Evolutionary conservation across 257 asterid species (phyloP).

Genomic region (Fraxinus excelsior): DNA sequence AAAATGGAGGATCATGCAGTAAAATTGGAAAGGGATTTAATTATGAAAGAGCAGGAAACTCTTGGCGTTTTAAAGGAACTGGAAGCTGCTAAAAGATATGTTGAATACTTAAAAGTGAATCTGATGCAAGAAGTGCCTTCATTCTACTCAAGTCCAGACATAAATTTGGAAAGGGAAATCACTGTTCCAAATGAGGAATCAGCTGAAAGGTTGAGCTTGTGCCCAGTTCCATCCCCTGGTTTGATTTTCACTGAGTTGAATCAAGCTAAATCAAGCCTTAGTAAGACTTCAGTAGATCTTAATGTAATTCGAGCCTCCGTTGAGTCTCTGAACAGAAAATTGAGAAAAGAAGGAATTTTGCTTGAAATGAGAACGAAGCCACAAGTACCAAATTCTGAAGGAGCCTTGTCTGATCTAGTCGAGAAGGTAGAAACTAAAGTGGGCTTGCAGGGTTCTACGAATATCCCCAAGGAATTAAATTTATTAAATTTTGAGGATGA

Average conservation of each 20-base stretch:
- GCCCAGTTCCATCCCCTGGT: constrained; percentile 52
- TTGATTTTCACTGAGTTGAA: constrained; percentile 60
- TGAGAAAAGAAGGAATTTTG: constrained; percentile 47
- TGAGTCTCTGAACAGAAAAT: constrained; percentile 66
- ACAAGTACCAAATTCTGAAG: constrained; percentile 24
- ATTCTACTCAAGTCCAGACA: constrained; percentile 37
- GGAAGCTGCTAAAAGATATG: constrained; percentile 65
- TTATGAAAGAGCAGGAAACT: constrained; percentile 62
- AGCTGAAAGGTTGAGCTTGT: constrained; percentile 26
- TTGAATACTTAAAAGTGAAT: constrained; percentile 55
- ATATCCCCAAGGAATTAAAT: constrained; percentile 17
- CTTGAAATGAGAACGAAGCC: constrained; percentile 30
- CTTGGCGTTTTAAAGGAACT: constrained; percentile 62
- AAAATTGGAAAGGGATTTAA: constrained; percentile 63
- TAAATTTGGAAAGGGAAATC: constrained; percentile 20
- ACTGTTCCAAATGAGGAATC: constrained; percentile 17
- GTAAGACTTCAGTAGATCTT: constrained; percentile 67
- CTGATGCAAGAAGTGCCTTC: constrained; percentile 55
- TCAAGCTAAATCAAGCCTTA: constrained; percentile 68
- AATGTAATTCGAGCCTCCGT: constrained; percentile 79
- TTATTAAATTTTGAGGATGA: constrained; percentile 58
- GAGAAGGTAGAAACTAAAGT: constrained; percentile 2
- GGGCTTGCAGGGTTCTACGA: constrained; percentile 10
- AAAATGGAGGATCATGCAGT: constrained; percentile 65
- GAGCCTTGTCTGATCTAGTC: constrained; percentile 12